Conservation (phyloP, 2,329 filamentous ascomycete species). For the Aspergillus texensis region DNA sequence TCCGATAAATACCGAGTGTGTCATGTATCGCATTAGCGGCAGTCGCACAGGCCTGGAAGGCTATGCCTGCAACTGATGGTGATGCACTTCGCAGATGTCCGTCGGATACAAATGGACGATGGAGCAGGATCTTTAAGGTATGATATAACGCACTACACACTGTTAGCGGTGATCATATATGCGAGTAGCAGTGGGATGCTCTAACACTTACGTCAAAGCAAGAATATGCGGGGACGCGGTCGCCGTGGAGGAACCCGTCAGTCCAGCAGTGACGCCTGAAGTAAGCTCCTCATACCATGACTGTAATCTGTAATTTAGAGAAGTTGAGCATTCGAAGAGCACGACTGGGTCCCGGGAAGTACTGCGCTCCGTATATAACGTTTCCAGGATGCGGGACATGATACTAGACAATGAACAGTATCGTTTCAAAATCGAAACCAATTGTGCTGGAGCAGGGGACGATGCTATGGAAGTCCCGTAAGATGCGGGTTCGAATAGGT, state of each 20-base stretch:
- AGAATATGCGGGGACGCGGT: not conserved
- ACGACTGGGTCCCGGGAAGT: not conserved
- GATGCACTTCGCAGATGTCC: not conserved
- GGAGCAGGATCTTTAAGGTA: not conserved
- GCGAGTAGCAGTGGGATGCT: too few relatives aligned
- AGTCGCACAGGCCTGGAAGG: not conserved
- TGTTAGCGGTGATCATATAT: not conserved
- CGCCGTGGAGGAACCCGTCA: not conserved
- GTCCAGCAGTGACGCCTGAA: not conserved
- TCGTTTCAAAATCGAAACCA: not conserved
- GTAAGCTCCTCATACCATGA: not conserved
- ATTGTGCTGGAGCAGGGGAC: not conserved
- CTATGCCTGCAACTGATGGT: not conserved
- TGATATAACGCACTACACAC: not conserved
- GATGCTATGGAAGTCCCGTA: not conserved
- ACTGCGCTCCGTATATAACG: conserved; percentile 5
- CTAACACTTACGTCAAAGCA: not conserved
- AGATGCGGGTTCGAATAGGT: not conserved
- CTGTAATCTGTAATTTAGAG: not conserved
- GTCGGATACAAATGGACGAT: not conserved
- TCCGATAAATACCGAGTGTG: not conserved
- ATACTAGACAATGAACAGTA: conserved; percentile 5
- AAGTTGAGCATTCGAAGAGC: not conserved
- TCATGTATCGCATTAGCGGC: not conserved
- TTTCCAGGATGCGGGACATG: not conserved